phyloP scores from a whole-genome alignment of 2,329 filamentous ascomycete species.

The Arthroderma sp. region DNA sequence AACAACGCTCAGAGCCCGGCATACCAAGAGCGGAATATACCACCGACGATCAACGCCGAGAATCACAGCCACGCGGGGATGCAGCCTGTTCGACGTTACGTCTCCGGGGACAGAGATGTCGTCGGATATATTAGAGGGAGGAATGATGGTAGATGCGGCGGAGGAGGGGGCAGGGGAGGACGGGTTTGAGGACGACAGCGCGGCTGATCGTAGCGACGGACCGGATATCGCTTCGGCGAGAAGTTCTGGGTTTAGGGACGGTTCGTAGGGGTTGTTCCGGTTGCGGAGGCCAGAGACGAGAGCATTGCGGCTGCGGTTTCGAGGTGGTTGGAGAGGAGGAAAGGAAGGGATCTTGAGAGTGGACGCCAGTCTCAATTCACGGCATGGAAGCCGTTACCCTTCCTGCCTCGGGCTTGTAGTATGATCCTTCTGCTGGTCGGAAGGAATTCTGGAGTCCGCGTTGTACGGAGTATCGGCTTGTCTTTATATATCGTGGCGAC shows the following conservation, averaged over 20 bases:
- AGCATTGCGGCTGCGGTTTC: constrained; percentile 2
- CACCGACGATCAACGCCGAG: constrained; percentile 60
- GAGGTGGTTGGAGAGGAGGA: constrained; percentile 7
- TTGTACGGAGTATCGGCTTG: background rate
- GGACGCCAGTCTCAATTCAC: constrained; percentile 15
- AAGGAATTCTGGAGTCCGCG: background rate
- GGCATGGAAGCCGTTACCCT: background rate
- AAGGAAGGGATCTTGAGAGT: constrained; percentile 7
- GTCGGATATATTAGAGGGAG: constrained; percentile 17
- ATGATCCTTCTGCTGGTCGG: background rate
- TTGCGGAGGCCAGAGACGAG: constrained; percentile 3
- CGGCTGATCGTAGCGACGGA: constrained; percentile 6
- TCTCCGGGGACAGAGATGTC: constrained; percentile 19
- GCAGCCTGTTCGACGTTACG: constrained; percentile 38
- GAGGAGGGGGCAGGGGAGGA: background rate
- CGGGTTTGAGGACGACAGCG: constrained; percentile 3
- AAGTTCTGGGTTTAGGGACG: background rate
- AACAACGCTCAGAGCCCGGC: constrained; percentile 58
- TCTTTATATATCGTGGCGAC: background rate
- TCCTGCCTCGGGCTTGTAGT: background rate
- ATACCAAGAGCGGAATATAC: constrained; percentile 60
- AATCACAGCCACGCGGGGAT: constrained; percentile 66
- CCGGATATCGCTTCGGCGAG: background rate
- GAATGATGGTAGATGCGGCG: background rate
- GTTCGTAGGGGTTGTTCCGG: constrained; percentile 5